Percentiles rank a stretch among this genome's conserved stretches.
phyloP scores from a whole-genome alignment of 2,329 filamentous ascomycete species.

The Leptodontidium sp. region DNA sequence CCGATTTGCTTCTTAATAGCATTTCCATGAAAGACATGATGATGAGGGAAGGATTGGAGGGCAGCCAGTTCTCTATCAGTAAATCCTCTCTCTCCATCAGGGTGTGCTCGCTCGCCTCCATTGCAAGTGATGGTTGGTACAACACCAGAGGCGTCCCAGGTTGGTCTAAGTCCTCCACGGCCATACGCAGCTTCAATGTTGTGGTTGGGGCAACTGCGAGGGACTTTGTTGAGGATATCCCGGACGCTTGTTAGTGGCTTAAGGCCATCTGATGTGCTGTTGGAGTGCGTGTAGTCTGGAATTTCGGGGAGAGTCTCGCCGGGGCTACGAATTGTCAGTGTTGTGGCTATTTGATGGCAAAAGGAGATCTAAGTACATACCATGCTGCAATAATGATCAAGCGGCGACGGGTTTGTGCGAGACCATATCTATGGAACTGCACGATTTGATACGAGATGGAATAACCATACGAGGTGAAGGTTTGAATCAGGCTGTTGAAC shows the following conservation, averaged over 20 bases:
- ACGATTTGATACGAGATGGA: conserved; percentile 74
- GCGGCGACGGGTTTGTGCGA: conserved; percentile 44
- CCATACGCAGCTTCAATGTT: conserved; percentile 32
- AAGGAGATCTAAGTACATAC: conserved; percentile 25
- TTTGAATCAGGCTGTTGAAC: conserved; percentile 58
- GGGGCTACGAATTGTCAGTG: conserved; percentile 54
- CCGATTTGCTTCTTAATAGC: conserved; percentile 72
- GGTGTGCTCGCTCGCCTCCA: conserved; percentile 67
- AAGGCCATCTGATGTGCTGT: conserved; percentile 48
- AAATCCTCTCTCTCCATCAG: conserved; percentile 66
- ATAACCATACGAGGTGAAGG: conserved; percentile 71
- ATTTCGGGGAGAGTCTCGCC: conserved; percentile 74
- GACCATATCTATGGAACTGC: conserved; percentile 53
- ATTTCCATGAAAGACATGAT: conserved; percentile 62
- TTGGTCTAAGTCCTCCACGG: background rate
- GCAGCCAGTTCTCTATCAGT: conserved; percentile 71
- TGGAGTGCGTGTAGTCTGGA: conserved; percentile 66
- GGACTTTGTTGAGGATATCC: conserved; percentile 38
- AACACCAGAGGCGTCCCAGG: conserved; percentile 55
- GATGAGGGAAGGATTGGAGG: conserved; percentile 72
- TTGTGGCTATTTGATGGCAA: background rate
- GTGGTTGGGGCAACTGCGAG: conserved; percentile 51
- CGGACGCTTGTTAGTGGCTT: conserved; percentile 55
- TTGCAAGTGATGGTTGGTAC: conserved; percentile 68
- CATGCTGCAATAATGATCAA: conserved; percentile 63